Base-by-base conservation (phyloP, 192 early-diverging fungal genomes). In the Linnemannia elongata region DNA sequence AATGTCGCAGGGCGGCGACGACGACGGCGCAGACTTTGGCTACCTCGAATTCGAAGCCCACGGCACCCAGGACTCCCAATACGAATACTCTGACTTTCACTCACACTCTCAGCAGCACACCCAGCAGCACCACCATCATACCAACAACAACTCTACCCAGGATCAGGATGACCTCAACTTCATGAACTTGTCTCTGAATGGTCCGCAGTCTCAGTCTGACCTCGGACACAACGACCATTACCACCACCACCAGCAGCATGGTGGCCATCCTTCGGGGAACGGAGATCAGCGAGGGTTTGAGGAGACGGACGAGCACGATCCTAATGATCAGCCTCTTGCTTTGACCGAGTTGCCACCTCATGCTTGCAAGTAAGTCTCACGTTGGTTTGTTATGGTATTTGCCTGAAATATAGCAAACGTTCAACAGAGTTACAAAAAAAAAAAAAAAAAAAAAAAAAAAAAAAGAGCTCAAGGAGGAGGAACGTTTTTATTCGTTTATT, bases 261-360 rank as follows among this genome's bases (percentile, higher is more conserved):
- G 38, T 24, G 44, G 49, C 15, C 41, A 79, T 41, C 71, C 72
- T 66, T 20, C 72, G 52, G 24, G 44, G 36, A 68, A 52, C 45
- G 75, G 73, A 8, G 85, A 83, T 13, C 88, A 89, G 13, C 76
- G 88, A 17, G 85, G 88, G 24, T 90, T 88, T 79, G 91, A 92
- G 54, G 91, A 91, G 66, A 82, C 83, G 5, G 93, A 90, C 20
- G 93, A 94, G 7, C 81, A 91, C n/a, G 91, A 91, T 60, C 87
- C 82, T 38, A 90, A 93, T 41, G 91, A 88, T 60, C 90, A 93
- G 75, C 82, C 85, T 18, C 49, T 88, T 1, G 89, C 89, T 35
- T 55, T 88, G 30, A 93, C 89, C 60, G 93, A 92, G 27, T 90
- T 94, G n/a, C 96, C 97, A 0, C 91, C 90, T 49, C 96, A 97